Conservation (phyloP, 2,329 filamentous ascomycete species). For the Cercospora sp. region DNA sequence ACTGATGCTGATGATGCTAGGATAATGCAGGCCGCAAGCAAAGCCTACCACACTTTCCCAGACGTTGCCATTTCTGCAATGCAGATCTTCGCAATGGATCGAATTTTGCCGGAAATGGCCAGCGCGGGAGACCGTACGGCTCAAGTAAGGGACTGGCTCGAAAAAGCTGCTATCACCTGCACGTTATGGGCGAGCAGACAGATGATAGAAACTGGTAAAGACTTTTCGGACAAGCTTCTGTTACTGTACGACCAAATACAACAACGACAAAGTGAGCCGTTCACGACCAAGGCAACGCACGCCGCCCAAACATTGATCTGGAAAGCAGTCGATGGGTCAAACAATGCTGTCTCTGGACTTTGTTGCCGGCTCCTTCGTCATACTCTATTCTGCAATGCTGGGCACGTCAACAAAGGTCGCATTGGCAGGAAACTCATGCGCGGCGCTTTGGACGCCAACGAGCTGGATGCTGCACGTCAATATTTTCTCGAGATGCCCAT, state of each 20-base stretch:
- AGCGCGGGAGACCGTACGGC: background rate
- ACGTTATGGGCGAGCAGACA: slow-evolving; percentile 63
- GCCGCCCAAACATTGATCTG: slow-evolving; percentile 74
- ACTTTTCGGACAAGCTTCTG: slow-evolving; percentile 41
- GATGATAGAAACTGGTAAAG: slow-evolving; percentile 29
- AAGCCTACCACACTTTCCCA: slow-evolving; percentile 52
- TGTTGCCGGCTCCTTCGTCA: slow-evolving; percentile 76
- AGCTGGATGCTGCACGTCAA: slow-evolving; percentile 56
- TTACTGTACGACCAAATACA: slow-evolving; percentile 51
- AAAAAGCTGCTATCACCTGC: slow-evolving; percentile 67
- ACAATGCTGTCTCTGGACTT: slow-evolving; percentile 2
- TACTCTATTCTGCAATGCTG: slow-evolving; percentile 63
- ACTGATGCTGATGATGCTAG: slow-evolving; percentile 30
- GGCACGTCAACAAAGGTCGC: slow-evolving; percentile 66
- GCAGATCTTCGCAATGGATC: slow-evolving; percentile 62
- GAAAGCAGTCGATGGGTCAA: slow-evolving; percentile 54
- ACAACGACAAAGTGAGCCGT: slow-evolving; percentile 46
- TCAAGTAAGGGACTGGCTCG: slow-evolving; percentile 60
- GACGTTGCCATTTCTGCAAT: slow-evolving; percentile 45
- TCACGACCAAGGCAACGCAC: slow-evolving; percentile 63
- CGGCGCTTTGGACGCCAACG: slow-evolving; percentile 63
- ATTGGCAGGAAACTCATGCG: slow-evolving; percentile 67
- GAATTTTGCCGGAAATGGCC: slow-evolving; percentile 52
- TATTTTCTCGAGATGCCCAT: slow-evolving; percentile 60
- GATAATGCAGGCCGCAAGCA: slow-evolving; percentile 67